A percentile compares a stretch with the other conserved stretches of the same genome.
phyloP scores from a whole-genome alignment of 129 eudicot genomes.

The Flaveria robusta region DNA sequence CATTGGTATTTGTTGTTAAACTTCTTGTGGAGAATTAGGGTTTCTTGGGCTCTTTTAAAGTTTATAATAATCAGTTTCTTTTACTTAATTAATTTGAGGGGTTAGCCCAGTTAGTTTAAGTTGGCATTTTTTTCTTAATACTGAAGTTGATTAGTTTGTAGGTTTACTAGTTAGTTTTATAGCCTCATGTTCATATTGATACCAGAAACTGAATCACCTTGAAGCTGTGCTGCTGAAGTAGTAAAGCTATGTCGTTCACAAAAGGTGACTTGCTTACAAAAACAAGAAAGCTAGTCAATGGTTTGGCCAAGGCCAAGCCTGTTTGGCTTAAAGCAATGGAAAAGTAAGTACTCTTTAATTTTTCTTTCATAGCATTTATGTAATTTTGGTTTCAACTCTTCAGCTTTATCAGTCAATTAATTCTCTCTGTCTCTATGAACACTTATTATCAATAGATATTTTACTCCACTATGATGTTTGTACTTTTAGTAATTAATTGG shows the following conservation, averaged over 20 bases:
- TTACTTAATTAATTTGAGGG: background rate
- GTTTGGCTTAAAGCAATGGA: slow-evolving; percentile 95
- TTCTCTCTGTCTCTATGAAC: background rate
- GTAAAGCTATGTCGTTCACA: slow-evolving; percentile 74
- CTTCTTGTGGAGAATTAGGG: background rate
- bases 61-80: background rate
- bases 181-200: background rate
- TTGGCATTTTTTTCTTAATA: background rate
- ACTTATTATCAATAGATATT: background rate
- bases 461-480: background rate
- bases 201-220: background rate
- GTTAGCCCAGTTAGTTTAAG: background rate
- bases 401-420: background rate
- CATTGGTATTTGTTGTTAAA: background rate
- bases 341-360: slow-evolving; percentile 41
- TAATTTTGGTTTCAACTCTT: background rate
- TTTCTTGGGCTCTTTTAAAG: background rate
- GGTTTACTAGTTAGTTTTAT: background rate
- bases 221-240: slow-evolving; percentile 3
- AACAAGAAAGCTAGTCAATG: slow-evolving; percentile 85
- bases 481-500: background rate
- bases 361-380: background rate
- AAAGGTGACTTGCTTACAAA: slow-evolving; percentile 78
- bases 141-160: background rate
- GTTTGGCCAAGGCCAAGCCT: slow-evolving; percentile 81